Percentiles rank a stretch among this genome's conserved stretches.
Conservation (phyloP, 1,284 basidiomycete species). For the Peniophora sp. region DNA sequence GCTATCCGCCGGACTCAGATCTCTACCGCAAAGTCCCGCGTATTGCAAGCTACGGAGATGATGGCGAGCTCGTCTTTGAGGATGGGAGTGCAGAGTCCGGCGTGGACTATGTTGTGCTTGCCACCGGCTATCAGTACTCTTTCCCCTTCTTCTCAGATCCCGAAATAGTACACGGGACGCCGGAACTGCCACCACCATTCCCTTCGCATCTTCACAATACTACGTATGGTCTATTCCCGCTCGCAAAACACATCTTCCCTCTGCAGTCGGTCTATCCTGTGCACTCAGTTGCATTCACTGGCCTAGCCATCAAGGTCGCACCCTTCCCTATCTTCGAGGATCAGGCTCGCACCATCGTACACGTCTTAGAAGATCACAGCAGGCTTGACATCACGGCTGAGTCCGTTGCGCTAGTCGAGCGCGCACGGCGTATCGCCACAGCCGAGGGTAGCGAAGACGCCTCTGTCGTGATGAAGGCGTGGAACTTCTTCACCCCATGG, state of each 20-base stretch:
- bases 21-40: conserved; percentile 36
- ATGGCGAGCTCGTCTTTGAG: conserved; percentile 47
- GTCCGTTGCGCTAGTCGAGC: conserved; percentile 35
- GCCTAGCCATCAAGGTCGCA: conserved; percentile 44
- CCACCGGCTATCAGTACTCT: conserved; percentile 62
- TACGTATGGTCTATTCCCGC: conserved; percentile 54
- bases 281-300: conserved; percentile 54
- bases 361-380: conserved; percentile 42
- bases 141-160: conserved; percentile 48
- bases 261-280: conserved; percentile 38
- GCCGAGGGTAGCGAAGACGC: conserved; percentile 16
- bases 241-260: conserved; percentile 47
- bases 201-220: conserved; percentile 51
- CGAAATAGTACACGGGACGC: conserved; percentile 22
- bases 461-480: conserved; percentile 38
- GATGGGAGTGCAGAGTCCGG: conserved; percentile 46
- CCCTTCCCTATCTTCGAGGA: conserved; percentile 65
- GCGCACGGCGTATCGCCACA: conserved; percentile 32
- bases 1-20: conserved; percentile 20
- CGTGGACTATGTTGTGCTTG: conserved; percentile 59
- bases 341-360: conserved; percentile 52
- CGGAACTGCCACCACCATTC: conserved; percentile 37
- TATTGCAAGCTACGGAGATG: conserved; percentile 32
- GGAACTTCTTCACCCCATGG: conserved; percentile 40
- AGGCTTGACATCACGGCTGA: conserved; percentile 42